These are phyloP conservation scores for Grosmannia clavigera DNA, from an alignment of 2,329 filamentous ascomycete species.

Conservation along the genomic window DNA sequence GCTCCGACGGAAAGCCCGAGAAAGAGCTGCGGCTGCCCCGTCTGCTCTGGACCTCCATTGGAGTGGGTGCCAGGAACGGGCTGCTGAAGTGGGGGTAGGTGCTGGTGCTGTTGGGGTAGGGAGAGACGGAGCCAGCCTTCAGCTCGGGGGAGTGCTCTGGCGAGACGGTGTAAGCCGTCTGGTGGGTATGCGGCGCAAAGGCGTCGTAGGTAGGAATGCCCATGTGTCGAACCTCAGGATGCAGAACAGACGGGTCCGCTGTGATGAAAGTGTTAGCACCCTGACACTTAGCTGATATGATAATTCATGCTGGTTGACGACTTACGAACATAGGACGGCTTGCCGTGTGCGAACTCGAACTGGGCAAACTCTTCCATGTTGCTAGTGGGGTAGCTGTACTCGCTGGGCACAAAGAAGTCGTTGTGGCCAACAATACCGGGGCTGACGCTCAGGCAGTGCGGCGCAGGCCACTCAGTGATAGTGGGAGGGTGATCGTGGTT, in stretches of 20 bases:
- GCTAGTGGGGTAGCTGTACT: slow-evolving; percentile 40
- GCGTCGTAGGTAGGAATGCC: slow-evolving; percentile 38
- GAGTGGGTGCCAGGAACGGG: slow-evolving; percentile 36
- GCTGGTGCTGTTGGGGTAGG: slow-evolving; percentile 36
- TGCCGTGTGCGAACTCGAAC: slow-evolving; percentile 35
- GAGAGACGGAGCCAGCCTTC: slow-evolving; percentile 34
- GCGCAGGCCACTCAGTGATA: slow-evolving; percentile 45
- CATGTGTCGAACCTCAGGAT: slow-evolving; percentile 39
- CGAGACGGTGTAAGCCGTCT: slow-evolving; percentile 41
- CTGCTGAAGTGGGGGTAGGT: slow-evolving; percentile 18
- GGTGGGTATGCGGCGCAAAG: slow-evolving; percentile 31
- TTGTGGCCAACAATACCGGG: slow-evolving; percentile 50
- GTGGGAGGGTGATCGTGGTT: slow-evolving; percentile 44
- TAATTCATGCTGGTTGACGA: slow-evolving; percentile 25
- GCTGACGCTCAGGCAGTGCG: slow-evolving; percentile 44
- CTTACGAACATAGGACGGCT: slow-evolving; percentile 44
- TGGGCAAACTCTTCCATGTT: slow-evolving; percentile 37
- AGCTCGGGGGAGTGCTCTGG: slow-evolving; percentile 46
- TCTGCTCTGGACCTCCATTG: slow-evolving; percentile 33
- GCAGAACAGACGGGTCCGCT: slow-evolving; percentile 43
- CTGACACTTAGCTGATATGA: slow-evolving; percentile 9
- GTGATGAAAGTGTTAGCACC: slow-evolving; percentile 11
- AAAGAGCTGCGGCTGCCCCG: slow-evolving; percentile 60
- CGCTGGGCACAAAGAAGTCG: slow-evolving; percentile 39
- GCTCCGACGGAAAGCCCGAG: slow-evolving; percentile 37